These are phyloP conservation scores for Salisapilia sapeloensis DNA, from an alignment of 352 stramenopile species.

Conservation along the genomic window DNA sequence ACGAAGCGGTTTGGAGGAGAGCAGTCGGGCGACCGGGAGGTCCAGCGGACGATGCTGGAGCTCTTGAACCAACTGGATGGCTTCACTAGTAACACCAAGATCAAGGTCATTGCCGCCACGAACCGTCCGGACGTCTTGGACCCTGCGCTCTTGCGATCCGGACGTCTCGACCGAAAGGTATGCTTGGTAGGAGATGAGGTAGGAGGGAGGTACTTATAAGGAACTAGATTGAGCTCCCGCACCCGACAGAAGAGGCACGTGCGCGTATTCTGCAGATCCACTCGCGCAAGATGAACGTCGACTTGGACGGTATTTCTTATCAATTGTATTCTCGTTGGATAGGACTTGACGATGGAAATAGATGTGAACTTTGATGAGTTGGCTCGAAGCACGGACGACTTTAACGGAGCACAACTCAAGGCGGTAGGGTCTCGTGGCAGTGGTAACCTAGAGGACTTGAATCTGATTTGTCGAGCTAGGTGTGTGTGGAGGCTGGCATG, in stretches of 20 bases:
- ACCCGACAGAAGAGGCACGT: constrained; percentile 94
- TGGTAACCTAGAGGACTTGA: background rate
- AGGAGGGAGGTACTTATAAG: background rate
- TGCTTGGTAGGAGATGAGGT: background rate
- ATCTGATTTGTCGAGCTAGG: constrained; percentile 7
- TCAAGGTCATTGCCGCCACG: constrained; percentile 98
- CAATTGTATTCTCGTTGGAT: background rate
- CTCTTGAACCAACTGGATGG: constrained; percentile 96
- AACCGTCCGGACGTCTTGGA: constrained; percentile 95
- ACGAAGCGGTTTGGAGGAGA: constrained; percentile 97
- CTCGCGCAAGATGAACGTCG: constrained; percentile 94
- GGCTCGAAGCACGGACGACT: constrained; percentile 95
- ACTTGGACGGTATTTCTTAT: constrained; percentile 44
- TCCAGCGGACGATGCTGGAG: constrained; percentile 98
- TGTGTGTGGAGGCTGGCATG: constrained; percentile 99
- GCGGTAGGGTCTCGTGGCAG: constrained; percentile 42
- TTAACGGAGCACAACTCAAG: constrained; percentile 97
- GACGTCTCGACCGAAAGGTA: constrained; percentile 87
- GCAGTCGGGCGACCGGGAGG: constrained; percentile 88
- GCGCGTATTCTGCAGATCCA: constrained; percentile 96
- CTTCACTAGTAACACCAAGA: constrained; percentile 96
- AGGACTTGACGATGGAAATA: constrained; percentile 2
- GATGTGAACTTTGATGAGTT: constrained; percentile 97
- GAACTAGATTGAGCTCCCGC: constrained; percentile 92
- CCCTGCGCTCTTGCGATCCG: constrained; percentile 90